Evolutionary conservation across 2,329 filamentous ascomycete species (phyloP).

Genomic region (Dactylellina drechsleri): DNA sequence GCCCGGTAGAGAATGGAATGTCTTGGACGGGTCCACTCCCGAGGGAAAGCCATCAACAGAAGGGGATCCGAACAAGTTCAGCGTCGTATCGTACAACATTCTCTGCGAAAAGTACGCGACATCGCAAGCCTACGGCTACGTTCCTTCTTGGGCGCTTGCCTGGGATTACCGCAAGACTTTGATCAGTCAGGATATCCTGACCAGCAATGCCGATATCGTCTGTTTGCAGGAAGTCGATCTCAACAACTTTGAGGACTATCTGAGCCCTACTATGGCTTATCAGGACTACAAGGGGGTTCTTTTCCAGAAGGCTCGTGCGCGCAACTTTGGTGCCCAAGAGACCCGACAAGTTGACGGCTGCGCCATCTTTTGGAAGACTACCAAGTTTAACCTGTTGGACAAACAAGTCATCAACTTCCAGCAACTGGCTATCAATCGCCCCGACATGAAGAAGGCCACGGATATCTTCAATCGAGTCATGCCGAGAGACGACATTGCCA

Average conservation of each 20-base stretch:
- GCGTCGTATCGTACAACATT: slow-evolving; percentile 93
- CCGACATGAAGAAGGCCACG: slow-evolving; percentile 96
- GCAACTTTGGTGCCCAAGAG: slow-evolving; percentile 90
- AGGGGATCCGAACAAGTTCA: slow-evolving; percentile 71
- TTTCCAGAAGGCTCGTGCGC: slow-evolving; percentile 87
- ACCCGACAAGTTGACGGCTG: slow-evolving; percentile 93
- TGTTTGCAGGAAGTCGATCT: slow-evolving; percentile 94
- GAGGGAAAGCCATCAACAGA: slow-evolving; percentile 48
- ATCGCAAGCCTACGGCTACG: slow-evolving; percentile 85
- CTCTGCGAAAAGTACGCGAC: slow-evolving; percentile 95
- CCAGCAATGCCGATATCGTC: slow-evolving; percentile 85
- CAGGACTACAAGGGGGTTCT: slow-evolving; percentile 93
- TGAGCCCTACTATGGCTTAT: slow-evolving; percentile 84
- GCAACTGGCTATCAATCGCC: slow-evolving; percentile 88
- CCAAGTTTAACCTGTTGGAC: slow-evolving; percentile 92
- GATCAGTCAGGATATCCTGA: slow-evolving; percentile 83
- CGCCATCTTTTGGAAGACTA: slow-evolving; percentile 94
- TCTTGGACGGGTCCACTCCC: slow-evolving; percentile 70
- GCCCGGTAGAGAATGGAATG: slow-evolving; percentile 77
- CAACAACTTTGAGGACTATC: slow-evolving; percentile 90
- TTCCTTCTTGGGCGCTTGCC: slow-evolving; percentile 78
- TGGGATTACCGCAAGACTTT: slow-evolving; percentile 88
- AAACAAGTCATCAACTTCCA: slow-evolving; percentile 94
- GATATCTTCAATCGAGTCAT: slow-evolving; percentile 99
- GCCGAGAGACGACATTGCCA: slow-evolving; percentile 96